These are phyloP conservation scores for Bremia lactucae DNA, from an alignment of 352 stramenopile species.

Conservation along the genomic window DNA sequence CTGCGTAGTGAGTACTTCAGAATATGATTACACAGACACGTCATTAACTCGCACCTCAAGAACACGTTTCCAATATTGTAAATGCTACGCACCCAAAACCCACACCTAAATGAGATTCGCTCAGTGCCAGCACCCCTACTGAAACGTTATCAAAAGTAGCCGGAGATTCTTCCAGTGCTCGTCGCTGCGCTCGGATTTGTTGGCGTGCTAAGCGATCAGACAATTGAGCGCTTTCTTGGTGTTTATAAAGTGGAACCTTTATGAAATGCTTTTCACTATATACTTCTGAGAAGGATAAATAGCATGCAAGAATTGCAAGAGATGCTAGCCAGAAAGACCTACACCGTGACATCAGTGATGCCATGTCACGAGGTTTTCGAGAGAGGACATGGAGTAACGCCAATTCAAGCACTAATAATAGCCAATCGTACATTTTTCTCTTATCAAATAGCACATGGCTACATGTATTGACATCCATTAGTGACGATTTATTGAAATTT, in stretches of 20 bases:
- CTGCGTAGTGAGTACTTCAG: conserved; percentile 69
- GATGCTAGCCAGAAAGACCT: too few relatives aligned
- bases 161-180: conserved; percentile 14
- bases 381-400: too few relatives aligned
- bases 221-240: conserved; percentile 6
- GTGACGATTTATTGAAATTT: conserved; percentile 1
- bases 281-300: too few relatives aligned
- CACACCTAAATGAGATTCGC: conserved; percentile 52
- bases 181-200: conserved; percentile 36
- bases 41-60: too few relatives aligned
- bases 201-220: conserved; percentile 21
- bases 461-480: not conserved
- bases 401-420: too few relatives aligned
- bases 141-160: conserved; percentile 9
- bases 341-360: too few relatives aligned
- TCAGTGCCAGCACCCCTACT: conserved; percentile 30
- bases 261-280: conserved; percentile 7
- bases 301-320: not conserved
- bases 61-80: too few relatives aligned
- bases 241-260: conserved; percentile 21
- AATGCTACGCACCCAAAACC: conserved; percentile 37
- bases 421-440: not conserved
- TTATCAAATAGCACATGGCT: too few relatives aligned
- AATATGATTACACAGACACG: too few relatives aligned
- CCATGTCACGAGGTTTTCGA: too few relatives aligned